A percentile compares a stretch with the other conserved stretches of the same genome.
Conservation (phyloP, 2,329 filamentous ascomycete species). For the Paracamarosporium sp. region DNA sequence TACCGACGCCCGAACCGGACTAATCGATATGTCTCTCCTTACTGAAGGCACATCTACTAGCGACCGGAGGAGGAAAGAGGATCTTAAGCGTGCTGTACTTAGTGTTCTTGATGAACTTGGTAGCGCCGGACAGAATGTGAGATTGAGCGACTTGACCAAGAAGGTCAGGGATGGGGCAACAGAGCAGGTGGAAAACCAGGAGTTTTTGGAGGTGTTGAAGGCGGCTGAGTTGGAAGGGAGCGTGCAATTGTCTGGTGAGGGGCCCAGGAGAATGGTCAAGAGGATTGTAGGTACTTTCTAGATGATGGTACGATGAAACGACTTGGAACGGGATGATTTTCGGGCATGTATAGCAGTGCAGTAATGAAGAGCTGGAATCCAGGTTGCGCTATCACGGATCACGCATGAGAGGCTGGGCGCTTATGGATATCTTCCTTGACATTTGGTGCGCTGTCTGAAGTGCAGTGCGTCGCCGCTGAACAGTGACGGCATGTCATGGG, state of each 20-base stretch:
- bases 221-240: constrained; percentile 83
- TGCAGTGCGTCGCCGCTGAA: no score
- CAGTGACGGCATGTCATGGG: no score
- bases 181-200: constrained; percentile 72
- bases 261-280: constrained; percentile 80
- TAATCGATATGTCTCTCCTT: constrained; percentile 95
- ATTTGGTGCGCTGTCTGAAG: no score
- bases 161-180: constrained; percentile 66
- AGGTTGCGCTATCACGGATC: no score
- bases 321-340: neutral
- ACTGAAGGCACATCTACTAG: constrained; percentile 91
- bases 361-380: neutral
- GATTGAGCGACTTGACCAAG: constrained; percentile 79
- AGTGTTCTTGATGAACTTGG: constrained; percentile 78
- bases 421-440: no score
- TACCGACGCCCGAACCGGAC: constrained; percentile 87
- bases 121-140: constrained; percentile 66
- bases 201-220: constrained; percentile 84
- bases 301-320: neutral
- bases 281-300: constrained; percentile 60
- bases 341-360: neutral
- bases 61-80: constrained; percentile 82
- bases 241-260: constrained; percentile 83
- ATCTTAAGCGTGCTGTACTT: constrained; percentile 82
- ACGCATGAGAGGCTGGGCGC: no score